phyloP scores from a whole-genome alignment of 139 green algal genomes.

The Micromonas pusilla region DNA sequence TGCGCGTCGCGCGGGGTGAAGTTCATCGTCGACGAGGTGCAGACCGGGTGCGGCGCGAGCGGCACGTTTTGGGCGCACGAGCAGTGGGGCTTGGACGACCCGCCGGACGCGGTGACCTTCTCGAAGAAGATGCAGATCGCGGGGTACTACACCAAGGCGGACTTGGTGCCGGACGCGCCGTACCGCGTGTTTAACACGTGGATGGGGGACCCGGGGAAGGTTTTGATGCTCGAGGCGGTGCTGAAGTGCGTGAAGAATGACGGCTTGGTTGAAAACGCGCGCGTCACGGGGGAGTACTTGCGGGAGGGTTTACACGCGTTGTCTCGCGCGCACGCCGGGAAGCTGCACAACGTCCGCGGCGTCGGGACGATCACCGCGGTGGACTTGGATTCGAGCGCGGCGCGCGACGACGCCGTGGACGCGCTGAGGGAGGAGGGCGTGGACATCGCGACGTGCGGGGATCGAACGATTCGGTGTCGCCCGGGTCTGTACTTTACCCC shows the following conservation, averaged over 20 bases:
- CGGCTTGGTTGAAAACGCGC: not conserved
- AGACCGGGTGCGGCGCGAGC: constrained; percentile 17
- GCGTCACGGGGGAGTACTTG: not conserved
- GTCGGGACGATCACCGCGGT: constrained; percentile 4
- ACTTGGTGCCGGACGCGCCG: not conserved
- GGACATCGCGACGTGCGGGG: not conserved
- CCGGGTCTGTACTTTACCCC: constrained; percentile 1
- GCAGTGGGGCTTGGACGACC: not conserved
- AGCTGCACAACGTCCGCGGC: not conserved
- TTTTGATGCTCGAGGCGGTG: constrained; percentile 5
- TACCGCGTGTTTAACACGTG: constrained; percentile 18
- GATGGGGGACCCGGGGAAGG: constrained; percentile 12
- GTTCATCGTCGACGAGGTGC: constrained; percentile 16
- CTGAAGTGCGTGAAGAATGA: not conserved
- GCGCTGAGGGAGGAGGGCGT: not conserved
- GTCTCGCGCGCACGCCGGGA: not conserved
- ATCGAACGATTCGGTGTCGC: not conserved
- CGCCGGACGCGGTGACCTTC: constrained; percentile 15
- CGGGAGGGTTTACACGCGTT: not conserved
- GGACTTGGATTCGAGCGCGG: not conserved
- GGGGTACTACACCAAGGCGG: constrained; percentile 1
- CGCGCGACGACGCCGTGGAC: not conserved
- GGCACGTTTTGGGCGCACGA: constrained; percentile 21
- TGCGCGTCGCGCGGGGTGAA: not conserved
- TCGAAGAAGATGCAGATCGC: constrained; percentile 23